Conservation (phyloP, 1,284 basidiomycete species). For the Stereum hirsutum region DNA sequence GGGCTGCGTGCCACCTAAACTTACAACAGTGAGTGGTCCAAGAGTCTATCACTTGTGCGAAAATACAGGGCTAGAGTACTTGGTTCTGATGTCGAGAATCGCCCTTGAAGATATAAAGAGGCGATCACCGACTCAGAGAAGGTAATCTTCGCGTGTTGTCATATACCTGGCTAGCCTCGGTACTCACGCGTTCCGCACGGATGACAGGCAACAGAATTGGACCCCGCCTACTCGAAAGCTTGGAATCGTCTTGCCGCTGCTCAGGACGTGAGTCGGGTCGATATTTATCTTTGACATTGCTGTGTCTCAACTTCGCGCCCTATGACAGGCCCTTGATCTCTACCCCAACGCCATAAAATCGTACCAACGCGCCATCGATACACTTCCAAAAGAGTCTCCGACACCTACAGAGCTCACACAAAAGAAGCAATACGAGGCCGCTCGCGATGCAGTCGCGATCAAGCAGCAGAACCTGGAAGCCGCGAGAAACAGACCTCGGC, state of each 20-base stretch:
- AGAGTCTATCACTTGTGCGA: neutral
- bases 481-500: too few relatives aligned
- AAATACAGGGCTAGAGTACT: neutral
- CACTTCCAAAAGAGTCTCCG: neutral
- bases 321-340: neutral
- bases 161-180: neutral
- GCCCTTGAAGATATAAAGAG: neutral
- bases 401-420: neutral
- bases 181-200: neutral
- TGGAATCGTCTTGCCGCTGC: conserved; percentile 9
- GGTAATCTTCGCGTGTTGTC: conserved; percentile 1
- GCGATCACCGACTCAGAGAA: conserved; percentile 3
- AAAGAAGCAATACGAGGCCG: neutral
- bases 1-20: conserved; percentile 23
- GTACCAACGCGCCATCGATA: conserved; percentile 1
- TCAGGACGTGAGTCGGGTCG: conserved; percentile 1
- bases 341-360: neutral
- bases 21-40: conserved; percentile 11
- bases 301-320: neutral
- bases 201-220: conserved; percentile 6
- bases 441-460: too few relatives aligned
- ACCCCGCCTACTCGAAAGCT: conserved; percentile 7
- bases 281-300: neutral
- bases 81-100: neutral
- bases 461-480: too few relatives aligned